A percentile compares a stretch with the other conserved stretches of the same genome.
phyloP scores from a whole-genome alignment of 495 filamentous ascomycete species.

The Emericellopsis terricola region DNA sequence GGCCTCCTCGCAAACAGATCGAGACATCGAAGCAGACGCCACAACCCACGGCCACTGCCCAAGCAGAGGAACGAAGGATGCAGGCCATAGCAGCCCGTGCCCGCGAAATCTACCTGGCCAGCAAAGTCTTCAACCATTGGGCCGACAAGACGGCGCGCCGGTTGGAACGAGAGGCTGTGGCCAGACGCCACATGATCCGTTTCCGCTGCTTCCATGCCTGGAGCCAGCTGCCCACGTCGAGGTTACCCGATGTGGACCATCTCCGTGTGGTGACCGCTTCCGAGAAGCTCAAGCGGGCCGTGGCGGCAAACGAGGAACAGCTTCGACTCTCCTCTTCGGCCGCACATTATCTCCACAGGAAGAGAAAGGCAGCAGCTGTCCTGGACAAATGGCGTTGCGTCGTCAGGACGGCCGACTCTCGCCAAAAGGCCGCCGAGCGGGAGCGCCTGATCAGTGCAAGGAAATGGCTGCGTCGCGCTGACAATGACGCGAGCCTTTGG shows the following conservation, averaged over 20 bases:
- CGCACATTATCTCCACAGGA: background rate
- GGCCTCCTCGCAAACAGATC: too few species aligned
- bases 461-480: background rate
- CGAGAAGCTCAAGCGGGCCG: slow-evolving; percentile 1
- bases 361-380: background rate
- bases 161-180: slow-evolving; percentile 3
- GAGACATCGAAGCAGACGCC: too few species aligned
- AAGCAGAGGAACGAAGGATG: background rate
- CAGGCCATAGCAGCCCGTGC: slow-evolving; percentile 1
- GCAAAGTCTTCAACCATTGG: slow-evolving; percentile 3
- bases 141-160: slow-evolving; percentile 1
- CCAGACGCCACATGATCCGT: slow-evolving; percentile 3
- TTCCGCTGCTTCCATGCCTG: slow-evolving; percentile 2
- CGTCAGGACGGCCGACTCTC: background rate
- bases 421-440: background rate
- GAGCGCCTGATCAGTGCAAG: background rate
- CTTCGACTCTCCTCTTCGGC: background rate
- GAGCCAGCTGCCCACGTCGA: background rate
- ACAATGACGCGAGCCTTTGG: background rate
- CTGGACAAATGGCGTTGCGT: slow-evolving; percentile 1
- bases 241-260: background rate
- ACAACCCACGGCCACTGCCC: background rate
- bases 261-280: background rate
- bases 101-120: slow-evolving; percentile 2
- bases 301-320: slow-evolving; percentile 1